Base-by-base conservation (phyloP, 2,329 filamentous ascomycete species). In the Phoma herbarum region DNA sequence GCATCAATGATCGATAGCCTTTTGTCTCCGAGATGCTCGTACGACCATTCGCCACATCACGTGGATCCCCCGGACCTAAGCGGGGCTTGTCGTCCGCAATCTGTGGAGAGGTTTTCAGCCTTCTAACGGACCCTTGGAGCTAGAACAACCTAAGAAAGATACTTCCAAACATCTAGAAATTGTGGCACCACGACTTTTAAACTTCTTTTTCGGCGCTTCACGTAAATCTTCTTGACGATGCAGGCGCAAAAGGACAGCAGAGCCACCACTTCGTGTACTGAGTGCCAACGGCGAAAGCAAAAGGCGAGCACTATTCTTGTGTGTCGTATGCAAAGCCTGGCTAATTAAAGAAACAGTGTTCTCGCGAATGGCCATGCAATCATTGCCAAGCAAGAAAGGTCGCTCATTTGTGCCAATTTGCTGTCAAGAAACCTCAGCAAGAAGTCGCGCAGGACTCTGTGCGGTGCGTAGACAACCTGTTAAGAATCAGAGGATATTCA, bases 261-360 rank as follows among this genome's bases (percentile, higher is more conserved):
- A 35, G 57, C 67, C 2, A 63, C 64, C 8, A 69, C 61, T 8
- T 74, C 81, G 4, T 84, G 81, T 68, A 75, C 78, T 2, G 81
- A 84, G 64, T 84, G 82, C 62, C 81, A 82, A 60, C 77, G 82
- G 9, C 78, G 81, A 41, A 84, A 84, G 68, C 82, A 84, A 62
- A 83, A 82, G 77, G 80, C 77, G 54, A 41, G 54, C 60, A 33
- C 39, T 31, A 35, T 9, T 16, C 43, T 43, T 29, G 49, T 41
- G 45, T 39, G 20, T n/a, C 48, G 14, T 14, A 41, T 59, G 31
- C 16, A 14, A 49, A 25, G 20, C 44, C 14, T 56, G 44, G 31
- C 71, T 72, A 60, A 73, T 49, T 41, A 54, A 20, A 41, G 33
- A 26, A 39, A 45, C 65, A 83, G 81, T 84, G 82, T 64, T 82